Base-by-base conservation (phyloP, 1,139 yeast genomes). In the Diutina sp. region DNA sequence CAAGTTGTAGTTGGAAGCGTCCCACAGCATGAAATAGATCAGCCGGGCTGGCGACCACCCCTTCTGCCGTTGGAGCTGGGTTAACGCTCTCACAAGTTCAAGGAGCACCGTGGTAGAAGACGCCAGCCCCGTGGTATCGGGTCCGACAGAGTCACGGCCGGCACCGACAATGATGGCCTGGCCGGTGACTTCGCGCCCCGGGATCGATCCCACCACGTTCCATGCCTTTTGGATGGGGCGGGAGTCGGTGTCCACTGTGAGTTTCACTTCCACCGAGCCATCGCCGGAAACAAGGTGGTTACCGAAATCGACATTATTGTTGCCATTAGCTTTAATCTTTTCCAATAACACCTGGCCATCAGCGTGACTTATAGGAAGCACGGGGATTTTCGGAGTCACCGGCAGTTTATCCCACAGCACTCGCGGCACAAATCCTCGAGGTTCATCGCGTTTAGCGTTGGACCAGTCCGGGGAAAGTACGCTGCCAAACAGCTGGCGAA, bases 21-120 rank as follows among this genome's bases (percentile, higher is more conserved):
- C 97, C 76, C 90, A 90, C 1, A 97, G 89, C 0, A 84, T 83
- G 69, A 93, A 90, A 64, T 85, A 85, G 8, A 93, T 83, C 1
- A 93, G 77, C 64, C 99, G 78, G 32, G 91, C 68, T 0, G 99
- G 98, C 53, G 77, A 73, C 98, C 98, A 93, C 59, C 84, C 81
- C 61, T 78, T 80, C 56, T 82, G 76, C 57, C 82, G 73, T 59
- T 80, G 84, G 67, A 91, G 71, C 28, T 82, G 74, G n/a, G 90
- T 82, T 58, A 93, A 80, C 0, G 88, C 68, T 58, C 87, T 80
- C 4, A 89, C 83, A 57, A 91, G 69, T 63, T 90, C 95, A 16
- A 91, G 70, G 58, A 93, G 67, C 1, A 86, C 75, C 0, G 86
- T 83, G 0, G 95, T 84, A 0, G 97, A 96, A 1, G 96, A 83